These are phyloP conservation scores for Nectriaceae sp. DNA, from an alignment of 2,329 filamentous ascomycete genomes.

Conservation along the genomic window DNA sequence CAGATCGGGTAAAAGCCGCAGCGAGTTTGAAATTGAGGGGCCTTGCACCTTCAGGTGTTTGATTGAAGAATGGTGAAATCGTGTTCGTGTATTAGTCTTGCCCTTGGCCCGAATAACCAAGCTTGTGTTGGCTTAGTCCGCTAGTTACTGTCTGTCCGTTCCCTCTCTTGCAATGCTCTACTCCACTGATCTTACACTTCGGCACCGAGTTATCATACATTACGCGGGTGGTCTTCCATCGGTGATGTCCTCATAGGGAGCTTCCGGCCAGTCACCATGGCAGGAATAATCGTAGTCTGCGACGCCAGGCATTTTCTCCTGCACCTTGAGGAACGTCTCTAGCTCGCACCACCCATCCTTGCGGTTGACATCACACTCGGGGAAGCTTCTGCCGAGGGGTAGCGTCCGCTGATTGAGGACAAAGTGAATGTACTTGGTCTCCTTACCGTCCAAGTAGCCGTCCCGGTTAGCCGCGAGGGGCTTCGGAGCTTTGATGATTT, in stretches of 20 bases:
- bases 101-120: too few species aligned
- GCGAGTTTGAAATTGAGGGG: too few species aligned
- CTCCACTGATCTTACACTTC: neutral
- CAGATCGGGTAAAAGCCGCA: too few species aligned
- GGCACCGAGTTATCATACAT: neutral
- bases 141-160: too few species aligned
- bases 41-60: too few species aligned
- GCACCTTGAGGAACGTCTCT: conserved; percentile 64
- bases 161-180: too few species aligned
- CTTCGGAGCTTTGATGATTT: conserved; percentile 68
- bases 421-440: conserved; percentile 74
- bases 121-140: too few species aligned
- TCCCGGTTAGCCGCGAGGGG: conserved; percentile 59
- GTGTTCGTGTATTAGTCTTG: too few species aligned
- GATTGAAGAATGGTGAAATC: too few species aligned
- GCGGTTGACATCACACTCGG: conserved; percentile 60
- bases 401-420: conserved; percentile 74
- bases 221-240: conserved; percentile 37
- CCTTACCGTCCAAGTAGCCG: conserved; percentile 51
- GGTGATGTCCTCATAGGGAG: conserved; percentile 41
- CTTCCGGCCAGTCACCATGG: conserved; percentile 52
- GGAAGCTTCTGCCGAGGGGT: conserved; percentile 66
- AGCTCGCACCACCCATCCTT: conserved; percentile 80
- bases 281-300: conserved; percentile 68
- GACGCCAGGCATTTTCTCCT: conserved; percentile 57